Evolutionary conservation across 2,329 filamentous ascomycete species (phyloP).

Genomic region (Colletotrichum lupini): DNA sequence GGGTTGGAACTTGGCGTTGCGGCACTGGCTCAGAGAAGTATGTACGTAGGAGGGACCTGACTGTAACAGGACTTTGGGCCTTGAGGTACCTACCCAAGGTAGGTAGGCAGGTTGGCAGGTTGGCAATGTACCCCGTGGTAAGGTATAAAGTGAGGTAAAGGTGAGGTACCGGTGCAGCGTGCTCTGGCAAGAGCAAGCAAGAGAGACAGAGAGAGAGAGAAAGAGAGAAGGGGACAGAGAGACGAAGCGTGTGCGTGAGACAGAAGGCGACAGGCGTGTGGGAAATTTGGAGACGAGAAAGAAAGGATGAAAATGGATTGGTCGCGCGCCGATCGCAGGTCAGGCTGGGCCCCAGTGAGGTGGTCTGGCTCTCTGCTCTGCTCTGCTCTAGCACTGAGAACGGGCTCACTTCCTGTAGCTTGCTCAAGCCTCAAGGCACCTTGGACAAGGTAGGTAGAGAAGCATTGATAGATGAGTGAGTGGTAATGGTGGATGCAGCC

Average conservation of each 20-base stretch:
- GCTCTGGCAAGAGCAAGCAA: background rate
- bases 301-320: conserved; percentile 33
- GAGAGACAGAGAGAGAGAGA: background rate
- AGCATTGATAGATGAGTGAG: background rate
- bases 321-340: conserved; percentile 31
- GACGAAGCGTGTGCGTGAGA: background rate
- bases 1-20: background rate
- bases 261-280: background rate
- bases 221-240: background rate
- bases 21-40: background rate
- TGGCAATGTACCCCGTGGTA: background rate
- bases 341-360: background rate
- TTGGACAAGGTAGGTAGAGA: background rate
- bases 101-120: too few species aligned
- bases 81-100: too few species aligned
- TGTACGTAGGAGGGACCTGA: background rate
- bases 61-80: background rate
- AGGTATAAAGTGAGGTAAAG: background rate
- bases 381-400: background rate
- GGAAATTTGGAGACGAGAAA: conserved; percentile 34
- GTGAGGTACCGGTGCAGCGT: conserved; percentile 5
- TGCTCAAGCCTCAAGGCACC: too few species aligned
- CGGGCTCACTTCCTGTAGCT: too few species aligned
- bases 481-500: background rate
- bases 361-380: background rate